Conservation (phyloP, 2,329 filamentous ascomycete genomes). For the Xylaria sp. region DNA sequence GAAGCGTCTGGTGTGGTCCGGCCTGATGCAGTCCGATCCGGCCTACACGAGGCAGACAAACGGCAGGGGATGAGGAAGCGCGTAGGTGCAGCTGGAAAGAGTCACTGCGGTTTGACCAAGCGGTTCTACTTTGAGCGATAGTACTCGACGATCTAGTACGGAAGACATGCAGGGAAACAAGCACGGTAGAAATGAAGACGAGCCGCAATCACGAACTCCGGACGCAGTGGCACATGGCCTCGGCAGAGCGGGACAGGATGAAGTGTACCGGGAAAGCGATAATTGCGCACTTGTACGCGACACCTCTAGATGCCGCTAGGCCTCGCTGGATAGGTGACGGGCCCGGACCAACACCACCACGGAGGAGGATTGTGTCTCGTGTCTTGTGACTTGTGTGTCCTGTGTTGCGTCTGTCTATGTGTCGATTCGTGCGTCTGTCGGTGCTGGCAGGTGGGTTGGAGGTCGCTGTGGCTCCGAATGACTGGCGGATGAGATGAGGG, state of each 20-base stretch:
- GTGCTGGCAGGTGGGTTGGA: slow-evolving; percentile 23
- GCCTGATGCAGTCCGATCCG: not conserved
- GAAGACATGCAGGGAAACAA: slow-evolving; percentile 38
- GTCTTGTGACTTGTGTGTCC: not conserved
- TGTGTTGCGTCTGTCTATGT: not conserved
- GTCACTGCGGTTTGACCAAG: slow-evolving; percentile 26
- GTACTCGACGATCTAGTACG: slow-evolving; percentile 29
- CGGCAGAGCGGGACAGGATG: slow-evolving; percentile 1
- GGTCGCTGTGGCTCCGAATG: slow-evolving; percentile 25
- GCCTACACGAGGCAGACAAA: slow-evolving; percentile 10
- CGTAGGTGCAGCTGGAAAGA: slow-evolving; percentile 10
- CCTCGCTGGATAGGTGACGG: slow-evolving; percentile 3
- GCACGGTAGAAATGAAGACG: slow-evolving; percentile 17
- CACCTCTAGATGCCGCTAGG: not conserved
- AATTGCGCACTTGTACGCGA: slow-evolving; percentile 29
- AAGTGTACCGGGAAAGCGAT: slow-evolving; percentile 12
- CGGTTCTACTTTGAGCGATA: slow-evolving; percentile 37
- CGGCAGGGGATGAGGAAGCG: slow-evolving; percentile 5
- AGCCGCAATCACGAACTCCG: slow-evolving; percentile 32
- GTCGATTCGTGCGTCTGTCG: slow-evolving; percentile 1
- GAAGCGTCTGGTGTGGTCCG: not conserved
- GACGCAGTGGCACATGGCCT: slow-evolving; percentile 32
- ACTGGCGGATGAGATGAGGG: slow-evolving; percentile 20
- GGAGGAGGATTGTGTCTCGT: not conserved
- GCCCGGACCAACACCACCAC: slow-evolving; percentile 18